Evolutionary conservation across 73 alveolate genomes (phyloP).

Genomic region (Paramecium sexaurelia): DNA sequence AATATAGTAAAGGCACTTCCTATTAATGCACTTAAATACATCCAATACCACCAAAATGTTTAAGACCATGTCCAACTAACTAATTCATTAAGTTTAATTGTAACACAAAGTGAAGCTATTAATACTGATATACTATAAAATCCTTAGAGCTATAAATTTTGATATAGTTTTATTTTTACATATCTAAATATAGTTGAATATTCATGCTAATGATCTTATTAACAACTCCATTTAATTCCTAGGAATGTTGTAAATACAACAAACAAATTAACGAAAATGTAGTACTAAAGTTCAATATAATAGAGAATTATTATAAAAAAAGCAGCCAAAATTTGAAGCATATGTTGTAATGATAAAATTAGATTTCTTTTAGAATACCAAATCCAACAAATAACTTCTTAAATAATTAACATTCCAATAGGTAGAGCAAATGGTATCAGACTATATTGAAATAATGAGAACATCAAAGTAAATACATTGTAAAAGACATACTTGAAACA

Average conservation of each 20-base stretch:
- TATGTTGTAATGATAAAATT: neutral
- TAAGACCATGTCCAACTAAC: constrained; percentile 51
- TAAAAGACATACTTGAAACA: neutral
- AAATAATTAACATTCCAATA: neutral
- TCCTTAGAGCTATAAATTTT: neutral
- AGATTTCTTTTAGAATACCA: neutral
- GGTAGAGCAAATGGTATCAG: constrained; percentile 5
- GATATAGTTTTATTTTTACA: neutral
- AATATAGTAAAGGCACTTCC: constrained; percentile 35
- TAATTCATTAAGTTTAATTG: constrained; percentile 11
- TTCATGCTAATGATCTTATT: neutral
- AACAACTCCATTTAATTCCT: neutral
- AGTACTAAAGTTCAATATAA: neutral
- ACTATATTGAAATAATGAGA: neutral
- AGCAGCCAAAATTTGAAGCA: neutral
- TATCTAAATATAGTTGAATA: constrained; percentile 1
- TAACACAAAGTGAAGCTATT: constrained; percentile 27
- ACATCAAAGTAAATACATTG: neutral
- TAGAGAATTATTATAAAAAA: neutral
- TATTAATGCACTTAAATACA: constrained; percentile 24
- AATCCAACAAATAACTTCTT: neutral
- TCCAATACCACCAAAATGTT: constrained; percentile 62
- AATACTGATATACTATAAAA: constrained; percentile 23
- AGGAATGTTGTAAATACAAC: neutral
- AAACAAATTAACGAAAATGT: neutral